A percentile compares a stretch with the other conserved stretches of the same genome.
Conservation (phyloP, 768 basidiomycete genomes). For the Porpolomopsis calyptriformis region DNA sequence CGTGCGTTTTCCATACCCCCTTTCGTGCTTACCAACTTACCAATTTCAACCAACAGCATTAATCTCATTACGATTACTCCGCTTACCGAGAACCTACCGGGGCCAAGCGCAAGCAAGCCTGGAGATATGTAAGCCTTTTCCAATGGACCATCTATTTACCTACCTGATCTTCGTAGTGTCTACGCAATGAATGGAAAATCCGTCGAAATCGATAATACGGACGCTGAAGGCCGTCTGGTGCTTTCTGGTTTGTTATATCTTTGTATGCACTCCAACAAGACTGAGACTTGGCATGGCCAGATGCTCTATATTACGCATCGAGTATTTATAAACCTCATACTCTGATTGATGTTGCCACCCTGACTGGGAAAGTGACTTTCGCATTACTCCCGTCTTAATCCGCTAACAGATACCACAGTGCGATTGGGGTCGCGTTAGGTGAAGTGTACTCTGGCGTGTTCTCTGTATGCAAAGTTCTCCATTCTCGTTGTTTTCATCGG, state of each 20-base stretch:
- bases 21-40: neutral
- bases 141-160: neutral
- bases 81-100: conserved; percentile 80
- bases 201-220: conserved; percentile 81
- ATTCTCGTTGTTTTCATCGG: neutral
- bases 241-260: conserved; percentile 41
- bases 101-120: conserved; percentile 62
- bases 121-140: conserved; percentile 59
- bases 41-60: conserved; percentile 32
- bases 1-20: conserved; percentile 35
- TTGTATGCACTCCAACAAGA: neutral
- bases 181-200: conserved; percentile 86
- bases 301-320: conserved; percentile 77
- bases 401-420: conserved; percentile 29
- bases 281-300: conserved; percentile 22
- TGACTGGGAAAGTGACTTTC: conserved; percentile 52
- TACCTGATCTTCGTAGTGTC: conserved; percentile 31
- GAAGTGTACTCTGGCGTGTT: conserved; percentile 73
- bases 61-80: conserved; percentile 68
- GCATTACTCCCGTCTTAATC: neutral
- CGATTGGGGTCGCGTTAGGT: conserved; percentile 64
- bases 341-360: conserved; percentile 78
- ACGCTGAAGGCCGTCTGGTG: conserved; percentile 71
- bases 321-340: conserved; percentile 72
- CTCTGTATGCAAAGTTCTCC: conserved; percentile 37